phyloP scores from a whole-genome alignment of 148 eudicot genomes.

The Vaccinium corymbosum region DNA sequence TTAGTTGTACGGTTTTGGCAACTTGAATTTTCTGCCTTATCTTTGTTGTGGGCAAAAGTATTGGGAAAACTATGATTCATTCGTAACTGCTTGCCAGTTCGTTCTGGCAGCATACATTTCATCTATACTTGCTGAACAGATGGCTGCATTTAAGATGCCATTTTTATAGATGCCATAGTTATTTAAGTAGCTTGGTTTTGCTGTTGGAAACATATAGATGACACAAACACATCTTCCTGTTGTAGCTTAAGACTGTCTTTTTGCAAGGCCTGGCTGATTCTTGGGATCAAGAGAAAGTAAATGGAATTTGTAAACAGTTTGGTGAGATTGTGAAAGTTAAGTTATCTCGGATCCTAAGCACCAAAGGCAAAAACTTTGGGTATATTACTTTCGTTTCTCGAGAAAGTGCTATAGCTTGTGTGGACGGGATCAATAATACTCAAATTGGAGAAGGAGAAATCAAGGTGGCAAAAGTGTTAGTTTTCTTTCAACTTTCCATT shows the following conservation, averaged over 20 bases:
- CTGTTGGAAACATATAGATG: not conserved
- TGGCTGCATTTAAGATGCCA: not conserved
- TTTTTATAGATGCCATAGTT: not conserved
- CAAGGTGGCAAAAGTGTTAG: constrained; percentile 12
- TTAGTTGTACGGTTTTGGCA: constrained; percentile 5
- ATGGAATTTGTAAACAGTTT: constrained; percentile 21
- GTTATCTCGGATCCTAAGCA: constrained; percentile 11
- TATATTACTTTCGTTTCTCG: constrained; percentile 23
- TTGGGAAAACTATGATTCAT: not conserved
- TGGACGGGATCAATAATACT: constrained; percentile 25
- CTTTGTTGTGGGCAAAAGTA: not conserved
- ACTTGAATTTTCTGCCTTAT: not conserved
- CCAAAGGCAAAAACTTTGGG: constrained; percentile 24
- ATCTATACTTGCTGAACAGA: not conserved
- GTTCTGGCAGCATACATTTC: not conserved
- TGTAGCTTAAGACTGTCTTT: constrained; percentile 24
- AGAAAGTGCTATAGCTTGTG: constrained; percentile 30
- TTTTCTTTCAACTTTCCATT: not conserved
- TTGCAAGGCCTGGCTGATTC: constrained; percentile 26
- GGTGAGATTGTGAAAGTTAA: constrained; percentile 21
- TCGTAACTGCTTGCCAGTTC: not conserved
- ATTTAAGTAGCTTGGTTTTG: not conserved
- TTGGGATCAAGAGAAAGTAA: constrained; percentile 27
- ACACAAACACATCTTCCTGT: not conserved
- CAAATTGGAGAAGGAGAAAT: constrained; percentile 15